Evolutionary conservation across 2,329 filamentous ascomycete species (phyloP).

Genomic region (Fusarium torulosum): DNA sequence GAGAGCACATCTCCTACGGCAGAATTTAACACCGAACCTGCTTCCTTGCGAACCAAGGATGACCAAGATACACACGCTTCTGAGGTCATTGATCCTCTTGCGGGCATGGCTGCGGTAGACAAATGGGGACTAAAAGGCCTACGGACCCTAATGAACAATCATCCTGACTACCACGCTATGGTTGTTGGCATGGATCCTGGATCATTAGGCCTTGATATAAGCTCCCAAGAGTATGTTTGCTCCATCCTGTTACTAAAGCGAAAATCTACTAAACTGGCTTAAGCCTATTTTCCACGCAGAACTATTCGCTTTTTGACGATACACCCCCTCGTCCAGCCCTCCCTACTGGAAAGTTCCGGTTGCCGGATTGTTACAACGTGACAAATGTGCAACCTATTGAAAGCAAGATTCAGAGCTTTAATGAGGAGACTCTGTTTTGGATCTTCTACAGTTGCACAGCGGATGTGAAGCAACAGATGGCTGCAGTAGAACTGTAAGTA

Average conservation of each 20-base stretch:
- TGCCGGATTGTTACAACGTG: conserved; percentile 76
- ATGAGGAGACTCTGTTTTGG: conserved; percentile 76
- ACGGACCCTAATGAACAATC: conserved; percentile 72
- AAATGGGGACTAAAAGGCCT: conserved; percentile 75
- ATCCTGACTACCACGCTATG: conserved; percentile 71
- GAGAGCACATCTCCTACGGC: conserved; percentile 59
- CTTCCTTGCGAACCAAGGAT: conserved; percentile 58
- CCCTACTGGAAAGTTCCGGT: conserved; percentile 62
- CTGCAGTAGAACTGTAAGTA: conserved; percentile 72
- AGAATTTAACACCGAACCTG: conserved; percentile 61
- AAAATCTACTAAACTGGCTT: conserved; percentile 32
- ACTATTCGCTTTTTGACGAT: conserved; percentile 72
- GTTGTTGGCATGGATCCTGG: conserved; percentile 70
- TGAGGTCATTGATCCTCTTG: conserved; percentile 68
- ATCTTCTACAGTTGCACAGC: conserved; percentile 77
- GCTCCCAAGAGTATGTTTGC: conserved; percentile 67
- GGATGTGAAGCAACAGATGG: conserved; percentile 73
- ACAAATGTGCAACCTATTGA: conserved; percentile 75
- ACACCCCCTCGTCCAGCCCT: conserved; percentile 69
- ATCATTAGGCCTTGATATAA: conserved; percentile 69
- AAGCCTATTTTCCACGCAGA: conserved; percentile 69
- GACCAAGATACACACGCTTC: conserved; percentile 56
- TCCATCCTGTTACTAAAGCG: not conserved
- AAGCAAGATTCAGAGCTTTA: conserved; percentile 74
- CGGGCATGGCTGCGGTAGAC: conserved; percentile 71